These are phyloP conservation scores for Waitea zeae DNA, from an alignment of 1,284 basidiomycete species.

Conservation along the genomic window DNA sequence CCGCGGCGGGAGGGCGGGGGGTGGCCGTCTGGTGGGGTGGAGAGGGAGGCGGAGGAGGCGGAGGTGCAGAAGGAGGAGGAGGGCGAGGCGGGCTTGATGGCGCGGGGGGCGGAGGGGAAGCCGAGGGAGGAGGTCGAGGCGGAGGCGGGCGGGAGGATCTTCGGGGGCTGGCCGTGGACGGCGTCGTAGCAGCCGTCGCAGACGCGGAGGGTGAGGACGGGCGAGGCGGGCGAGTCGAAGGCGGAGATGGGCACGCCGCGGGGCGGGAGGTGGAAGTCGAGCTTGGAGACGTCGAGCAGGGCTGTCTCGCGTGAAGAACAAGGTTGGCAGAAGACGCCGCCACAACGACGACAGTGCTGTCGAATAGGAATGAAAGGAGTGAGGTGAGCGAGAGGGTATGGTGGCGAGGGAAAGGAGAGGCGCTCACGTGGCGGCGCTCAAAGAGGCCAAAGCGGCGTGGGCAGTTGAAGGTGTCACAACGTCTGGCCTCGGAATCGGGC, in stretches of 20 bases:
- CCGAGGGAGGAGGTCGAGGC: no score
- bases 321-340: slow-evolving; percentile 49
- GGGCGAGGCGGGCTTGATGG: slow-evolving; percentile 12
- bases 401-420: no score
- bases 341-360: slow-evolving; percentile 67
- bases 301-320: slow-evolving; percentile 38
- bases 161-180: slow-evolving; percentile 34
- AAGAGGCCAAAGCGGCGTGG: no score
- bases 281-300: slow-evolving; percentile 49
- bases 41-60: no score
- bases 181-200: slow-evolving; percentile 61
- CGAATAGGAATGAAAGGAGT: no score
- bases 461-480: no score
- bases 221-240: slow-evolving; percentile 38
- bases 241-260: slow-evolving; percentile 35
- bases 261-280: slow-evolving; percentile 51
- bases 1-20: slow-evolving; percentile 11
- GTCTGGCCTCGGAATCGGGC: no score
- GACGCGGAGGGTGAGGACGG: slow-evolving; percentile 32
- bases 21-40: slow-evolving; percentile 16
- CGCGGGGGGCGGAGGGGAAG: no score
- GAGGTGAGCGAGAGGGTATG: no score
- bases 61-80: slow-evolving; percentile 16
- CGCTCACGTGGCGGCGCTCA: no score
- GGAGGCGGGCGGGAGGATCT: slow-evolving; percentile 15